Percentiles rank a stretch among this genome's conserved stretches.
phyloP scores from a whole-genome alignment of 768 basidiomycete genomes.

The Clavaria fumosa region DNA sequence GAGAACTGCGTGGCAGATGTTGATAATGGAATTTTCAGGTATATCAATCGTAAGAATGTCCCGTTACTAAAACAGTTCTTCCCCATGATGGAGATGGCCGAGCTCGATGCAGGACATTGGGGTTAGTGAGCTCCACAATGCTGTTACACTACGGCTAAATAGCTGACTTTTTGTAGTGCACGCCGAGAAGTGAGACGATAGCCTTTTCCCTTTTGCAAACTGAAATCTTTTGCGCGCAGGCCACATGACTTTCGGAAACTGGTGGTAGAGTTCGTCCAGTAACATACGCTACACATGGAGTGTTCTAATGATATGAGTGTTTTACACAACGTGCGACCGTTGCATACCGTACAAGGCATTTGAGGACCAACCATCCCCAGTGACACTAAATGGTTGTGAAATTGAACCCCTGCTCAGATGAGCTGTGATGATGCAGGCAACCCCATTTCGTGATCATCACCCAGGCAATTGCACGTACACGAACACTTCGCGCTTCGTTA shows the following conservation, averaged over 20 bases:
- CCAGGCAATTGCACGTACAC: too few species aligned
- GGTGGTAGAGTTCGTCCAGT: conserved; percentile 18
- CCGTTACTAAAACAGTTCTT: conserved; percentile 53
- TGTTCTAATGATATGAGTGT: too few species aligned
- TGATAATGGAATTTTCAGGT: conserved; percentile 24
- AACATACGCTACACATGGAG: too few species aligned
- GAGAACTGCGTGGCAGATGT: neutral
- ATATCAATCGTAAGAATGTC: conserved; percentile 60
- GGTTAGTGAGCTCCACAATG: conserved; percentile 28
- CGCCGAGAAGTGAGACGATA: conserved; percentile 42
- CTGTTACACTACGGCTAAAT: neutral
- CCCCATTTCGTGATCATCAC: too few species aligned
- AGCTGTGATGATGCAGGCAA: too few species aligned
- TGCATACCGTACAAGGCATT: too few species aligned
- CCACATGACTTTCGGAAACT: conserved; percentile 41
- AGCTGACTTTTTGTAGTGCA: conserved; percentile 38
- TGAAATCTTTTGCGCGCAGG: too few species aligned
- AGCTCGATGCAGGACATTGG: conserved; percentile 76
- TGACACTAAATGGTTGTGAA: too few species aligned
- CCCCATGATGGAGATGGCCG: conserved; percentile 46
- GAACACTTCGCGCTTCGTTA: too few species aligned
- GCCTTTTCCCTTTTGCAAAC: conserved; percentile 1
- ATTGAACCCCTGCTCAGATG: too few species aligned
- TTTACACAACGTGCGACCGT: too few species aligned
- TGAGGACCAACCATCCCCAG: too few species aligned